Conservation (phyloP, 352 stramenopile genomes). For the Globisporangium okanoganense region DNA sequence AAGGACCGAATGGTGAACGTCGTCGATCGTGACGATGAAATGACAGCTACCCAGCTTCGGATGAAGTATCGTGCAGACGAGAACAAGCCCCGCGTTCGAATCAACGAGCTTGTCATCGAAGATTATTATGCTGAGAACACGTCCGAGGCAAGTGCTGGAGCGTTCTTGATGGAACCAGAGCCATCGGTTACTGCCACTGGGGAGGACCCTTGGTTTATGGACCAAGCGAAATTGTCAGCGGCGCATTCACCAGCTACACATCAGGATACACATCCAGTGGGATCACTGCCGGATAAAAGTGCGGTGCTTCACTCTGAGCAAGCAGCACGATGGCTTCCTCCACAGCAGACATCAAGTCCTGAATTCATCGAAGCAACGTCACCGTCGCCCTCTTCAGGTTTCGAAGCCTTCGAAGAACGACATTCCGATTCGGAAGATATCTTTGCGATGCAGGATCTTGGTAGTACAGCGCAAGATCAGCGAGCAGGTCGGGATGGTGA, state of each 20-base stretch:
- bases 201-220: slow-evolving; percentile 68
- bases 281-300: slow-evolving; percentile 35
- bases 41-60: slow-evolving; percentile 53
- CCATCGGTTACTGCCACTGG: neutral
- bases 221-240: slow-evolving; percentile 3
- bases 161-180: slow-evolving; percentile 55
- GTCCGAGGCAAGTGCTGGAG: slow-evolving; percentile 27
- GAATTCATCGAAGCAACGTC: slow-evolving; percentile 14
- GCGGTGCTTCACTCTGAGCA: slow-evolving; percentile 46
- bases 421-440: slow-evolving; percentile 12
- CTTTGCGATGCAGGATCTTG: slow-evolving; percentile 20
- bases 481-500: slow-evolving; percentile 11
- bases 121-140: slow-evolving; percentile 68
- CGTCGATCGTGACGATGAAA: slow-evolving; percentile 40
- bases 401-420: slow-evolving; percentile 21
- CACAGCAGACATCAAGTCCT: slow-evolving; percentile 9
- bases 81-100: slow-evolving; percentile 51
- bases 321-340: slow-evolving; percentile 58
- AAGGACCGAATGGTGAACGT: slow-evolving; percentile 57
- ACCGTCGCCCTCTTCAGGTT: slow-evolving; percentile 24
- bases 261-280: slow-evolving; percentile 23
- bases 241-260: neutral
- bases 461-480: neutral
- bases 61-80: slow-evolving; percentile 42
- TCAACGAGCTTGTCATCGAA: slow-evolving; percentile 86